Evolutionary conservation across 2,329 filamentous ascomycete genomes (phyloP).

Genomic region (Xylaria sp.): DNA sequence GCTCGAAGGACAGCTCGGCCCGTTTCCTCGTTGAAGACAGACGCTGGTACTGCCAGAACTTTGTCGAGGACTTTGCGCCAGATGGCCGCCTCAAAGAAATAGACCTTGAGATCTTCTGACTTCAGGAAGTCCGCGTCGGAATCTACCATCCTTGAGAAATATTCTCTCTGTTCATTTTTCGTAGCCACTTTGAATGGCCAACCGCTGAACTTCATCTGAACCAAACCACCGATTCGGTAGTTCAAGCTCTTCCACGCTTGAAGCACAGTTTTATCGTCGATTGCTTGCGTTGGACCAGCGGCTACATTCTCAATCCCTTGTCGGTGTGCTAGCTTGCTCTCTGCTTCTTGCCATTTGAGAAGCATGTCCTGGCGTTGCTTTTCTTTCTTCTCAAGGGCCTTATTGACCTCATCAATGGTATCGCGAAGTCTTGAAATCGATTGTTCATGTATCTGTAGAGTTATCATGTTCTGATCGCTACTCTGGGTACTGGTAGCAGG

Average conservation of each 20-base stretch:
- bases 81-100: neutral
- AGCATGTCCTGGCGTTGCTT: neutral
- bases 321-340: neutral
- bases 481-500: neutral
- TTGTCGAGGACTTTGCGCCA: neutral
- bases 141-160: neutral
- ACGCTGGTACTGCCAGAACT: neutral
- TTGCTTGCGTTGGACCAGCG: neutral
- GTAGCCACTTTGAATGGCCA: neutral
- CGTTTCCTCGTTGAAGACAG: neutral
- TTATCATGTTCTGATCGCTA: neutral
- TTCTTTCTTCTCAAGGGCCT: neutral
- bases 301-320: neutral
- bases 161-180: neutral
- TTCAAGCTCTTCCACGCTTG: neutral
- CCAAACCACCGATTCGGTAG: neutral
- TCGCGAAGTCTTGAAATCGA: neutral
- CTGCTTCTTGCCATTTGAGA: neutral
- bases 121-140: neutral
- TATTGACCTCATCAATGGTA: neutral
- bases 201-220: neutral
- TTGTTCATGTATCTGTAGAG: neutral
- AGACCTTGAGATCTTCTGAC: neutral
- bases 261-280: neutral
- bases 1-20: neutral